Evolutionary conservation across 805 yeast species (phyloP).

Genomic region (Kluyveromyces lactis): DNA sequence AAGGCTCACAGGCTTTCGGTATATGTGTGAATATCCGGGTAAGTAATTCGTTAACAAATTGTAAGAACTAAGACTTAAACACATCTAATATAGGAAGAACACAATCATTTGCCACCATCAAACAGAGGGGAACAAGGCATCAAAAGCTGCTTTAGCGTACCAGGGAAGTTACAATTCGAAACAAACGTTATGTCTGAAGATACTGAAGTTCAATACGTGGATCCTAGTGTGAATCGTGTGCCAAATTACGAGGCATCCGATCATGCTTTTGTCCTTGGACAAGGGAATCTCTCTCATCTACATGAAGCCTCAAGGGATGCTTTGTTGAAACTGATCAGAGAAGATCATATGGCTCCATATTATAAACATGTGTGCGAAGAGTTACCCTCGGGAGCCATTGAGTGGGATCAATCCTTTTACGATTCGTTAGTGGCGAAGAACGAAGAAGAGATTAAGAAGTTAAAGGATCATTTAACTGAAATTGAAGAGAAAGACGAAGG

Average conservation of each 20-base stretch:
- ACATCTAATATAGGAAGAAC: no score
- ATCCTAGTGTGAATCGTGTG: constrained; percentile 35
- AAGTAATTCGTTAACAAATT: no score
- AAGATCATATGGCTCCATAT: constrained; percentile 71
- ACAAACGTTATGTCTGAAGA: constrained; percentile 13
- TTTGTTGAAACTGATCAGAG: constrained; percentile 46
- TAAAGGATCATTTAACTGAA: constrained; percentile 37
- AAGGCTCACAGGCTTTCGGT: no score
- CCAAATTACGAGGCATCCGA: constrained; percentile 85
- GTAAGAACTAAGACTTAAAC: no score
- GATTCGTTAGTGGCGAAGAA: constrained; percentile 44
- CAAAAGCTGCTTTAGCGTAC: neutral
- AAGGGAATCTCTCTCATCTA: constrained; percentile 30
- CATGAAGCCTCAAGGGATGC: constrained; percentile 38
- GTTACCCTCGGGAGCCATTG: constrained; percentile 29
- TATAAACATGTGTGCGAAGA: constrained; percentile 58
- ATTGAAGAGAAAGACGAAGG: constrained; percentile 66
- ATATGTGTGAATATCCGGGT: no score
- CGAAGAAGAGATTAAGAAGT: constrained; percentile 40
- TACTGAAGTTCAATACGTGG: constrained; percentile 16
- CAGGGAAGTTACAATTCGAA: no score
- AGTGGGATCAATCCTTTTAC: constrained; percentile 57
- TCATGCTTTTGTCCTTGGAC: constrained; percentile 55
- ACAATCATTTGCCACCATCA: no score
- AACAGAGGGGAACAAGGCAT: no score